phyloP scores from a whole-genome alignment of 306 rosid species.

The Urtica urens region DNA sequence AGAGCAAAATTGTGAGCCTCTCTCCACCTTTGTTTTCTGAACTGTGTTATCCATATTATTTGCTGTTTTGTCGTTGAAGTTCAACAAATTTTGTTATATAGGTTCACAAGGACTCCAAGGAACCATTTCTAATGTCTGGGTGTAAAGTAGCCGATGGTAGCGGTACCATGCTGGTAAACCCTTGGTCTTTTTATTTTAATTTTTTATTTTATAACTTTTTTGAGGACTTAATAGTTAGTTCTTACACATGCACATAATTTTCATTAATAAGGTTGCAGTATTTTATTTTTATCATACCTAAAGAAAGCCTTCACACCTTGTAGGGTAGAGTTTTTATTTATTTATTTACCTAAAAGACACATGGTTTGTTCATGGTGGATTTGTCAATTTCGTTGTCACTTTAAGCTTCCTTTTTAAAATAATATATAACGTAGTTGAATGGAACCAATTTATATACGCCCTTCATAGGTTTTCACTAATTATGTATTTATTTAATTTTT shows the following conservation, averaged over 20 bases:
- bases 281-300: too few species aligned
- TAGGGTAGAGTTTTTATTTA: too few species aligned
- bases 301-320: too few species aligned
- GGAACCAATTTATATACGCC: too few species aligned
- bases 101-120: conserved; percentile 52
- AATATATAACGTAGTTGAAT: too few species aligned
- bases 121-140: conserved; percentile 78
- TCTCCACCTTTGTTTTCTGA: conserved; percentile 11
- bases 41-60: background rate
- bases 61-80: conserved; percentile 3
- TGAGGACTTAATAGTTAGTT: too few species aligned
- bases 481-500: background rate
- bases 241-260: too few species aligned
- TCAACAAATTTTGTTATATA: conserved; percentile 16
- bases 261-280: too few species aligned
- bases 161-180: conserved; percentile 74
- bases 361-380: too few species aligned
- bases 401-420: too few species aligned
- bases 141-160: conserved; percentile 93
- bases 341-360: too few species aligned
- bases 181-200: conserved; percentile 7
- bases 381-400: too few species aligned
- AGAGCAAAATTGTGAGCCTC: conserved; percentile 80
- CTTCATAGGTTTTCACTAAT: background rate
- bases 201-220: background rate